These are phyloP conservation scores for Amanita phalloides DNA, from an alignment of 768 basidiomycete species.

Conservation along the genomic window DNA sequence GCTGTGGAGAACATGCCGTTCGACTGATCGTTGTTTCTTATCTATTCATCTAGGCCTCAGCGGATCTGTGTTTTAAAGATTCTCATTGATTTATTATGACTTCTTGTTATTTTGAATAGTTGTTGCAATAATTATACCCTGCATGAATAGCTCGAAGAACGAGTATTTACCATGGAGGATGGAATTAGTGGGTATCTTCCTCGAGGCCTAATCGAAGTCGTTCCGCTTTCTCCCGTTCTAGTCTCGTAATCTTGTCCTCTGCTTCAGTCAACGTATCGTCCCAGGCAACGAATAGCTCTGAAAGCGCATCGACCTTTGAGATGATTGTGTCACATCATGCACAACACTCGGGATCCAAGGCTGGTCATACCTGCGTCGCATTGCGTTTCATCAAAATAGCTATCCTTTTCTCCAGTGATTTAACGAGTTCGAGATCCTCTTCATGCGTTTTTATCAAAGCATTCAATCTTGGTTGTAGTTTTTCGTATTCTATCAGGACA, in stretches of 20 bases:
- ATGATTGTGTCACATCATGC: background rate
- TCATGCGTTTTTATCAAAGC: slow-evolving; percentile 45
- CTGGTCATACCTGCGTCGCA: slow-evolving; percentile 48
- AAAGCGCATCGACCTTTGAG: slow-evolving; percentile 63
- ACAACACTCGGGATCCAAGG: background rate
- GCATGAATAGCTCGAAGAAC: background rate
- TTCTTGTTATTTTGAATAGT: slow-evolving; percentile 1
- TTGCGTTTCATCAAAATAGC: slow-evolving; percentile 57
- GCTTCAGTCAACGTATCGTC: slow-evolving; percentile 64
- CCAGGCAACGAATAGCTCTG: slow-evolving; percentile 80
- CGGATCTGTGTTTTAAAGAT: background rate
- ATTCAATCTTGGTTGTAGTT: slow-evolving; percentile 57
- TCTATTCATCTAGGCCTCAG: background rate
- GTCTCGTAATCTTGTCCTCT: slow-evolving; percentile 42
- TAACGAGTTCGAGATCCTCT: slow-evolving; percentile 47
- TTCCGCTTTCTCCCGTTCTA: slow-evolving; percentile 56
- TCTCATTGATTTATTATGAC: background rate
- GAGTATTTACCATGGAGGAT: background rate
- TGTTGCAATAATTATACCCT: background rate
- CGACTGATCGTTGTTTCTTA: slow-evolving; percentile 36
- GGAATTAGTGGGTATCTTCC: slow-evolving; percentile 9
- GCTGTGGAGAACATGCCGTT: slow-evolving; percentile 77
- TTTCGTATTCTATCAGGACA: slow-evolving; percentile 41
- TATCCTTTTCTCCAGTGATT: slow-evolving; percentile 55
- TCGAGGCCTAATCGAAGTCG: slow-evolving; percentile 52